Conservation (phyloP, 306 rosid species). For the Senna siamea region DNA sequence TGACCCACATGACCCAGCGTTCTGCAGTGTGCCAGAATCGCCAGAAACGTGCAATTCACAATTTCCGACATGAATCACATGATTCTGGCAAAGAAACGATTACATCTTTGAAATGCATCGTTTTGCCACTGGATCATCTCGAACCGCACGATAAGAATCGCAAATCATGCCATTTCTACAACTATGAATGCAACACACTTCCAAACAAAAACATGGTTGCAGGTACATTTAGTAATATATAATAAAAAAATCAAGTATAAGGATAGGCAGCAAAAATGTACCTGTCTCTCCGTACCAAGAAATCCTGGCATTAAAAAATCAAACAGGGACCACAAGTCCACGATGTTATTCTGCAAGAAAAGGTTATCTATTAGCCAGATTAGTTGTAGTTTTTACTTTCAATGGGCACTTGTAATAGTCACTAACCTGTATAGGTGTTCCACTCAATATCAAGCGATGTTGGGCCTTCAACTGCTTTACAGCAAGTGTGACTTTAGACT, state of each 20-base stretch:
- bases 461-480: slow-evolving; percentile 95
- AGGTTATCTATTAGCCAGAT: slow-evolving; percentile 36
- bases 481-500: slow-evolving; percentile 87
- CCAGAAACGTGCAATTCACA: no score
- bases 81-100: no score
- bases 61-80: no score
- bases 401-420: slow-evolving; percentile 22
- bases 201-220: no score
- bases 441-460: slow-evolving; percentile 94
- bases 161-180: no score
- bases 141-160: no score
- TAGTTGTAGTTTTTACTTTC: slow-evolving; percentile 23
- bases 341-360: slow-evolving; percentile 84
- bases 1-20: no score
- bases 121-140: no score
- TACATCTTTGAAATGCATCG: no score
- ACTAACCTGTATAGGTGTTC: slow-evolving; percentile 98
- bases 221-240: background rate
- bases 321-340: slow-evolving; percentile 99
- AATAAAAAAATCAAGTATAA: background rate
- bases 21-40: no score
- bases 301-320: slow-evolving; percentile 99
- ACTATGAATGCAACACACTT: no score
- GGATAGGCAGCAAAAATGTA: slow-evolving; percentile 31
- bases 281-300: slow-evolving; percentile 99